Evolutionary conservation across 371 early-diverging fungal species (phyloP), one percentile per base, ranked within the genome.

Genomic region (Mucor circinelloides): DNA sequence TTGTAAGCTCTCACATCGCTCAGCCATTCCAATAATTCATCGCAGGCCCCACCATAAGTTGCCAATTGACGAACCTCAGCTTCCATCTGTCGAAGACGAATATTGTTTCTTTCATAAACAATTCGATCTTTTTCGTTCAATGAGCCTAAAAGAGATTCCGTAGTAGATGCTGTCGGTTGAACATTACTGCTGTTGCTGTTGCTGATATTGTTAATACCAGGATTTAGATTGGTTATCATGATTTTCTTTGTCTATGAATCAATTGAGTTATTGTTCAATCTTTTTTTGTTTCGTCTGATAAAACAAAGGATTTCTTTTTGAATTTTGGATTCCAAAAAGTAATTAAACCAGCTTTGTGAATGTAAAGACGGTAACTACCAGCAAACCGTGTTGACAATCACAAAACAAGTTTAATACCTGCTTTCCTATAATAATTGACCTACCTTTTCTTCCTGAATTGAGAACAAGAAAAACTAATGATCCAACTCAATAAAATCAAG

Each of bases 41-140:
- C 82, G 40, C 79, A 79, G 17, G 79, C 82, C 13, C 60, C 63
- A 9, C 79, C 82, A 54, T 68, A 82, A 1, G 71, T 73, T 0
- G 65, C 25, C 32, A 72, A 46, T 6, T 71, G 48, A 9, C 59
- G 59, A n/a, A 81, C 57, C 27, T 81, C 78, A 30, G 65, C 23
- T 40, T 71, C 70, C 21, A 81, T 48, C 17, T 78, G 66, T 31
- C 17, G 21, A 15, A 81, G 62, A 8, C 78, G 68, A 12, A 59
- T 30, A n/a, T 71, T 73, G 42, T 79, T 79, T 13, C 63, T 57
- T 3, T 63, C 56, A 44, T 67, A 73, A 27, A 72, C 66, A 8
- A 4, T 2, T 34, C 31, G 42, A 48, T 63, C 46, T 27, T 28
- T 28, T 44, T 67, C 66, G 21, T 9, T 6, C 48, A 48, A 48